phyloP scores from a whole-genome alignment of 371 early-diverging fungal genomes.

The Mucor velutinosus region DNA sequence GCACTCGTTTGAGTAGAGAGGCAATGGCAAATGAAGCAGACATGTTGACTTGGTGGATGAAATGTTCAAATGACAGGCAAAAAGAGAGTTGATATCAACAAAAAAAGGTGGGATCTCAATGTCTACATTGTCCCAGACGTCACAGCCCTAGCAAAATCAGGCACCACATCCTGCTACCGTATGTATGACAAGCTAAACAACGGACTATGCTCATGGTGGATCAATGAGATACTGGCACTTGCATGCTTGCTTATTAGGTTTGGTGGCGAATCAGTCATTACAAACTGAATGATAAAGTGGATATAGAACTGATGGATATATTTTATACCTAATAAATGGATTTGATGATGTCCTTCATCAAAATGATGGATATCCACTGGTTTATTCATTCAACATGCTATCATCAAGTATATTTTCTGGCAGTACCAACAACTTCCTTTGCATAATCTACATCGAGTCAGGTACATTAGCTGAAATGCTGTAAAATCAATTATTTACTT shows the following conservation, averaged over 20 bases:
- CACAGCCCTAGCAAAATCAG: background rate
- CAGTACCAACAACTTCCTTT: background rate
- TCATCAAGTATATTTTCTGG: background rate
- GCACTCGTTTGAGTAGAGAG: slow-evolving; percentile 1
- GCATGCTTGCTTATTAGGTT: background rate
- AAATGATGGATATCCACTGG: too few species aligned
- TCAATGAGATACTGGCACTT: background rate
- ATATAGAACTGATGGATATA: too few species aligned
- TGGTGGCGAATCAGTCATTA: too few species aligned
- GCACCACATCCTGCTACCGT: background rate
- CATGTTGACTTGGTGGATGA: background rate
- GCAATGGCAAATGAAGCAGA: background rate
- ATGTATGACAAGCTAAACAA: background rate
- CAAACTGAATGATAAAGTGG: too few species aligned
- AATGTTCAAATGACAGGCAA: background rate
- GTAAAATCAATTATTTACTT: background rate
- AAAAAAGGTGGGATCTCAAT: background rate
- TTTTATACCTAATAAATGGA: too few species aligned
- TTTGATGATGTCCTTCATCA: background rate
- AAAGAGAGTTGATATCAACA: background rate
- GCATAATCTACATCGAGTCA: background rate
- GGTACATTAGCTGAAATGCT: background rate
- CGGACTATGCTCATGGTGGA: too few species aligned
- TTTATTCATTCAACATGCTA: background rate
- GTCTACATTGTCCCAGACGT: background rate